These are phyloP conservation scores for Mycena sanguinolenta DNA, from an alignment of 768 basidiomycete genomes.

Conservation along the genomic window DNA sequence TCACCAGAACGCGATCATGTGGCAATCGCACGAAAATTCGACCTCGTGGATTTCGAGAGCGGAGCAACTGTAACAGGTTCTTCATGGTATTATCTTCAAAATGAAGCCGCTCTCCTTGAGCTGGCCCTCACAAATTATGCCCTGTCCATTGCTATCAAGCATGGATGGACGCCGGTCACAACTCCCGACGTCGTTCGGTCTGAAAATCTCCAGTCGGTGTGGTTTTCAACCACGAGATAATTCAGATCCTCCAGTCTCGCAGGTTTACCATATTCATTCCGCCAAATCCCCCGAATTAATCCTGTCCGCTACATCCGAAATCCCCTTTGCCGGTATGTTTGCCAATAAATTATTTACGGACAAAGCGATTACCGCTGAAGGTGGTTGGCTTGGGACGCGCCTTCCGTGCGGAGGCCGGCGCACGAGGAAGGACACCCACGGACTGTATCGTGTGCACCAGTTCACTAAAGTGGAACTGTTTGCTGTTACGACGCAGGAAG, in stretches of 20 bases:
- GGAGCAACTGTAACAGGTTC: conserved; percentile 85
- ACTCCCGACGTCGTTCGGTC: conserved; percentile 93
- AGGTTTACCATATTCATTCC: conserved; percentile 78
- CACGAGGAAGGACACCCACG: conserved; percentile 92
- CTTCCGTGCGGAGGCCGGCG: conserved; percentile 97
- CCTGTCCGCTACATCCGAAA: conserved; percentile 94
- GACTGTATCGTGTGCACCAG: conserved; percentile 96
- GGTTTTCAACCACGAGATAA: conserved; percentile 94
- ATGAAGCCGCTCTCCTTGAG: conserved; percentile 90
- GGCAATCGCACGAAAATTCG: conserved; percentile 71
- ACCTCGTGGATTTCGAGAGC: conserved; percentile 83
- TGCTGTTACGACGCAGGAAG: conserved; percentile 72
- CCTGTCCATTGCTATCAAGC: conserved; percentile 78
- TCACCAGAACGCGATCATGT: conserved; percentile 81
- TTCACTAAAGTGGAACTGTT: conserved; percentile 98
- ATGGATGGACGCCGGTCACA: conserved; percentile 87
- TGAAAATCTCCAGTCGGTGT: conserved; percentile 89
- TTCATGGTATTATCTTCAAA: conserved; percentile 93
- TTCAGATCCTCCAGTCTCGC: conserved; percentile 71
- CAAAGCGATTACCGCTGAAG: conserved; percentile 76
- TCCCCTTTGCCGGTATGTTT: conserved; percentile 93
- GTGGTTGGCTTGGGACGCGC: conserved; percentile 91
- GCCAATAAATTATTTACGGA: conserved; percentile 76
- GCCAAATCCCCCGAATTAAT: conserved; percentile 71
- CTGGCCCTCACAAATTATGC: conserved; percentile 91